Evolutionary conservation across 306 rosid species (phyloP), one percentile per base, ranked within the genome.

Genomic region (Myrica gale): DNA sequence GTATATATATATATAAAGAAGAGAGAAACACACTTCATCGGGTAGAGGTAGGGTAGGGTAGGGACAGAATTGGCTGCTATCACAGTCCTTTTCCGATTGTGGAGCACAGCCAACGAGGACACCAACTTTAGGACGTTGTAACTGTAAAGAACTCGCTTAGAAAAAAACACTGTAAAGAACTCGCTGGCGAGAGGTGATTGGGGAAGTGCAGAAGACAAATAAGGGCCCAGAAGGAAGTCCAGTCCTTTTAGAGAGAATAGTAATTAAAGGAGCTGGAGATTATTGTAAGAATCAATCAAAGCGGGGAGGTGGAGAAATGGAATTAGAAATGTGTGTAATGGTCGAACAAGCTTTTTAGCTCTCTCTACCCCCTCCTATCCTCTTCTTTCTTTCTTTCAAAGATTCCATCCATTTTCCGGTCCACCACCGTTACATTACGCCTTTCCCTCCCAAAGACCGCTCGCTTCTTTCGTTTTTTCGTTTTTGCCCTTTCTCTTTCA

Each of bases 361-460:
- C 41, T 65, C 17, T 8, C 39, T 62, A 8, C 17, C 6, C 1
- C 62, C 39, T 23, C 17, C 21, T 57, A 41, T 57, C 11, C 71
- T 77, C 76, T 68, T 67, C 79, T 69, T 78, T 72, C 80, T 52
- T 77, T 74, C 73, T 84, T 88, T 89, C 86, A 91, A 91, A 89
- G 97, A 93, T 93, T 93, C 98, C 88, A 75, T 90, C 84, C 74
- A 83, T 80, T 86, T 84, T 65, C 79, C 76, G 88, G 97, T 89
- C 90, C 90, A 88, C 96, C 94, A 83, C 90, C 87, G 70, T 23
- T 63, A 9, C n/a, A 12, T 76, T 32, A 48, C 87, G 80, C 72
- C 56, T 70, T 11, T 21, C 85, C 84, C 45, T 65, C 77, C 81
- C 81, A 72, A 65, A 9, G 2, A 13, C 3, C 79, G 1, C 23